Percentiles rank a stretch among this genome's conserved stretches.
Conservation (phyloP, 345 rosid species). For the Acer campestre region DNA sequence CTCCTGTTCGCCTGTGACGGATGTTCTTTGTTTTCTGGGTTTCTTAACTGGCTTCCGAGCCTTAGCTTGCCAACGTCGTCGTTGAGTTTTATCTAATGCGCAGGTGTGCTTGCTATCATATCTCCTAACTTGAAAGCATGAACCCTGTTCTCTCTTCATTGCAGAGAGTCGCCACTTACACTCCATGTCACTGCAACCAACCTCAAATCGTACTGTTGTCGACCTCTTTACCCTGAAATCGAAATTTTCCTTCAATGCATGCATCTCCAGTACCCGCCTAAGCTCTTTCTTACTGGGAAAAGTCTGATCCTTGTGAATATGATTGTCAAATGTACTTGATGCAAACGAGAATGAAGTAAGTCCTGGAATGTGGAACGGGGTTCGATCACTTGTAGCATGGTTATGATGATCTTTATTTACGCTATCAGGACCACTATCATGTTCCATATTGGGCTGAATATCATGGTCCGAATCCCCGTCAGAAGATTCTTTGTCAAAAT, state of each 20-base stretch:
- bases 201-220: not conserved
- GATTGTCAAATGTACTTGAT: not conserved
- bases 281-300: slow-evolving; percentile 1
- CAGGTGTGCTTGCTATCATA: not conserved
- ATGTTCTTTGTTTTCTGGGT: not conserved
- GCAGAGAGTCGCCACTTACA: slow-evolving; percentile 1
- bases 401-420: not conserved
- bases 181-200: not conserved
- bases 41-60: not conserved
- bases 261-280: not conserved
- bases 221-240: not conserved
- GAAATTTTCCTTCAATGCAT: slow-evolving; percentile 5
- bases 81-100: not conserved
- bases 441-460: not conserved
- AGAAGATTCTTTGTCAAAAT: not conserved
- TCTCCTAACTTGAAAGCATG: not conserved
- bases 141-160: not conserved
- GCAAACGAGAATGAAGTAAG: not conserved
- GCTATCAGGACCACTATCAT: not conserved
- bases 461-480: not conserved
- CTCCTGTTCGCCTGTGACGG: not conserved
- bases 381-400: not conserved
- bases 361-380: not conserved
- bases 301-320: not conserved
- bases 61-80: not conserved